phyloP scores from a whole-genome alignment of 805 yeast genomes.

The Torulaspora maleeae region DNA sequence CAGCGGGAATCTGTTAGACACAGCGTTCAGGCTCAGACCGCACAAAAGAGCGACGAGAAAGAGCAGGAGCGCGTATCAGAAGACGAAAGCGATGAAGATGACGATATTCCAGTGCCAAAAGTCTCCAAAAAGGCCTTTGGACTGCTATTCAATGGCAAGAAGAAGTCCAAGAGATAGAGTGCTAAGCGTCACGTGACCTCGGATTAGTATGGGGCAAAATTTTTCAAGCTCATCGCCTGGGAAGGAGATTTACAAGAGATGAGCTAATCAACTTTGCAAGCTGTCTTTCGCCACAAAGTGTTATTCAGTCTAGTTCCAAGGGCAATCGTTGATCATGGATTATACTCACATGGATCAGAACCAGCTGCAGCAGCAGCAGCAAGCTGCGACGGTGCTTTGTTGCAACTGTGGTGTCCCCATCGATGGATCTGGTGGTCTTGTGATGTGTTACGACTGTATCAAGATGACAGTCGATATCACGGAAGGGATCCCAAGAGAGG shows the following conservation, averaged over 20 bases:
- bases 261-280: neutral
- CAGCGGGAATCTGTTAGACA: constrained; percentile 17
- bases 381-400: constrained; percentile 81
- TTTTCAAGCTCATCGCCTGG: constrained; percentile 21
- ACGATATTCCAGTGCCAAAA: constrained; percentile 16
- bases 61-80: neutral
- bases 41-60: neutral
- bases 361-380: constrained; percentile 27
- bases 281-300: too few species aligned
- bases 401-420: constrained; percentile 98
- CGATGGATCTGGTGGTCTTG: constrained; percentile 90
- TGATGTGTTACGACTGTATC: constrained; percentile 97
- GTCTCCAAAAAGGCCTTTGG: constrained; percentile 27
- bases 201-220: constrained; percentile 1
- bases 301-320: neutral
- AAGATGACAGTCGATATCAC: constrained; percentile 91
- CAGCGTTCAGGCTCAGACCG: neutral
- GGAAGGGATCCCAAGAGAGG: constrained; percentile 90
- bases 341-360: constrained; percentile 34
- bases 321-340: constrained; percentile 28
- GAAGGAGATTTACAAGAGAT: neutral
- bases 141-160: constrained; percentile 26
- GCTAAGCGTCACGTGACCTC: constrained; percentile 1
- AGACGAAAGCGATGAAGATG: constrained; percentile 17
- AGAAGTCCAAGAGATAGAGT: constrained; percentile 5